Conservation (phyloP, 2,329 filamentous ascomycete genomes). For the Dothidotthia symphoricarpi region DNA sequence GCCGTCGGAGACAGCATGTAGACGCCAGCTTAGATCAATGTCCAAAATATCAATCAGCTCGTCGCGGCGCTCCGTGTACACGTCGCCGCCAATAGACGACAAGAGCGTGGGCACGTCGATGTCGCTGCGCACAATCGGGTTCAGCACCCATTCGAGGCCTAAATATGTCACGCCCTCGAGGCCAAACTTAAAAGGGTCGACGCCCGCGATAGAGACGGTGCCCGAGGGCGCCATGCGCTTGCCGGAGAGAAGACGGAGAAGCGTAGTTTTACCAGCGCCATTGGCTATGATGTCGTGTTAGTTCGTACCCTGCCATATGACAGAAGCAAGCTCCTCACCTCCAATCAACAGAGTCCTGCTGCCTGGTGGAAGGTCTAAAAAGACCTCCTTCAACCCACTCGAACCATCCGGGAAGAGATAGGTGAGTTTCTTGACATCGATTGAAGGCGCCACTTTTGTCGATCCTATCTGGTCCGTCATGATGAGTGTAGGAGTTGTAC, state of each 20-base stretch:
- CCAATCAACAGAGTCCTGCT: conserved; percentile 90
- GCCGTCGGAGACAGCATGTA: conserved; percentile 93
- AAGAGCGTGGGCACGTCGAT: conserved; percentile 88
- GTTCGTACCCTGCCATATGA: conserved; percentile 1
- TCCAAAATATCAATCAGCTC: conserved; percentile 86
- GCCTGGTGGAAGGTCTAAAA: conserved; percentile 72
- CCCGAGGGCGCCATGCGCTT: conserved; percentile 82
- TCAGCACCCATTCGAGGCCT: conserved; percentile 95
- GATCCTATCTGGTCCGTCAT: conserved; percentile 24
- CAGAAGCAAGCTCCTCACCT: conserved; percentile 57
- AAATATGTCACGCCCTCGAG: conserved; percentile 96
- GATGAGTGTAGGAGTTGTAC: background rate
- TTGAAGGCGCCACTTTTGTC: conserved; percentile 53
- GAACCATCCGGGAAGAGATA: conserved; percentile 88
- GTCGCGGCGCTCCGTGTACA: conserved; percentile 77
- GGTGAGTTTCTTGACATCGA: conserved; percentile 72
- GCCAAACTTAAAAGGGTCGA: conserved; percentile 87
- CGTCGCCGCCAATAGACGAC: conserved; percentile 78
- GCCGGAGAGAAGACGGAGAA: conserved; percentile 88
- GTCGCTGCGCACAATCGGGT: conserved; percentile 92
- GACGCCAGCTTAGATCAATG: conserved; percentile 87
- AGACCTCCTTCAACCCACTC: conserved; percentile 72
- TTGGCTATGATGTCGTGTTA: conserved; percentile 77
- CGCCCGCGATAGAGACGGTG: conserved; percentile 73
- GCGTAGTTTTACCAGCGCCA: conserved; percentile 94